Evolutionary conservation across 495 filamentous ascomycete species (phyloP), one percentile per base, ranked within the genome.

Genomic region (Xylaria grammica): DNA sequence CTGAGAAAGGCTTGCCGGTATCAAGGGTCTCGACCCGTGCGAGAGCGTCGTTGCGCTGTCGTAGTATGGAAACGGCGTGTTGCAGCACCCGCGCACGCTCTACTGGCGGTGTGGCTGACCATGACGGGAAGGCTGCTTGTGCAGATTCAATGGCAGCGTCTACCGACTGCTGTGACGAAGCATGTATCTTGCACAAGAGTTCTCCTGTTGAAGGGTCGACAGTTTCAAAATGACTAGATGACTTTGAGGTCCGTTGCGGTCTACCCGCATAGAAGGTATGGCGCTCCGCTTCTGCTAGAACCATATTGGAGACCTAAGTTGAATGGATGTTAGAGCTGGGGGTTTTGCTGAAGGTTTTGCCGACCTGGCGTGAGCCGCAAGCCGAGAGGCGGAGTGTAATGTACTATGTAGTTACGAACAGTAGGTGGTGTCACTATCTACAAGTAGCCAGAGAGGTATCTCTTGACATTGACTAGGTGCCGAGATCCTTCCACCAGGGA

Each of bases 1-100:
- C 90, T 1, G 85, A 87, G 67, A 82, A 91, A 0, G 90, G 85
- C 70, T 91, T 92, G 59, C 90, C 90, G 3, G 90, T 91, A 72
- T 92, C 90, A 52, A 85, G 76, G 0, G 89, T 90, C 74, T 93
- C 90, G 29, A 88, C 73, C 32, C 75, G 80, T 24, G 90, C 90
- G 34, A 93, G 89, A 54, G 85, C 84, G 68, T 92, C 86, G 69
- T 91, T 93, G 59, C 84, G 81, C 61, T 85, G 78, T 17, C 90
- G 88, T 4, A 93, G 77, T 6, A 93, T 68, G 27, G 78, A 69
- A 24, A 89, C 90, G 2, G 90, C 89, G 65, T 83, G 85, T 27
- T 90, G 87, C 19, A 93, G 84, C 66, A 92, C 90, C 20, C 90
- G 88, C 1, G 87, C 84, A 27, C 90, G 88, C 48, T 80, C 82